These are phyloP conservation scores for Talaromyces albobiverticillius DNA, from an alignment of 2,329 filamentous ascomycete species.

Conservation along the genomic window DNA sequence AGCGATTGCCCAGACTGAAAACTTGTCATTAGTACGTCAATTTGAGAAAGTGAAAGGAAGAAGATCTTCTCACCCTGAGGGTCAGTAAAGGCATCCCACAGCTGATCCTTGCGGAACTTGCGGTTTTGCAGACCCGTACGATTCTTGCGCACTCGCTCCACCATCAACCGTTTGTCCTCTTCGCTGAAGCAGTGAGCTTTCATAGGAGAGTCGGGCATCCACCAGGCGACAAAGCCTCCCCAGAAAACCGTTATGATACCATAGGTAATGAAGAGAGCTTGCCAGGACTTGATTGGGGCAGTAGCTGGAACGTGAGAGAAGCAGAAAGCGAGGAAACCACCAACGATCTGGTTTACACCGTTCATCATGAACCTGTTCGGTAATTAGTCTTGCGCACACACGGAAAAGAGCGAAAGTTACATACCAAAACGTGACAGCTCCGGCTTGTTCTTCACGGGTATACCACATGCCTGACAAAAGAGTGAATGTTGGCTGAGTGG, in stretches of 20 bases:
- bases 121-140: conserved; percentile 4
- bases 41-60: too few relatives aligned
- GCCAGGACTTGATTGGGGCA: conserved; percentile 61
- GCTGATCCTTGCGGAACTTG: conserved; percentile 7
- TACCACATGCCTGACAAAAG: conserved; percentile 57
- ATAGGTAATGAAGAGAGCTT: conserved; percentile 58
- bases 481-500: conserved; percentile 66
- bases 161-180: conserved; percentile 2
- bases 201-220: conserved; percentile 48
- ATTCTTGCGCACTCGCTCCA: conserved; percentile 5
- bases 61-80: neutral
- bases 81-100: conserved; percentile 8
- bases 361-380: conserved; percentile 66
- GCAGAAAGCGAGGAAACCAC: conserved; percentile 62
- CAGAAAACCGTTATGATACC: conserved; percentile 51
- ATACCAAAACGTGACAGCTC: neutral
- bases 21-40: neutral
- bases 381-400: too few relatives aligned
- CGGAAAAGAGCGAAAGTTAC: neutral
- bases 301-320: conserved; percentile 50
- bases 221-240: conserved; percentile 49
- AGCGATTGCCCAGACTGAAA: neutral
- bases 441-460: conserved; percentile 17
- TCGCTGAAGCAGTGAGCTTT: conserved; percentile 7
- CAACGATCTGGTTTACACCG: conserved; percentile 61